phyloP scores from a whole-genome alignment of 805 yeast genomes.

The Sugiyamaella marilandica region DNA sequence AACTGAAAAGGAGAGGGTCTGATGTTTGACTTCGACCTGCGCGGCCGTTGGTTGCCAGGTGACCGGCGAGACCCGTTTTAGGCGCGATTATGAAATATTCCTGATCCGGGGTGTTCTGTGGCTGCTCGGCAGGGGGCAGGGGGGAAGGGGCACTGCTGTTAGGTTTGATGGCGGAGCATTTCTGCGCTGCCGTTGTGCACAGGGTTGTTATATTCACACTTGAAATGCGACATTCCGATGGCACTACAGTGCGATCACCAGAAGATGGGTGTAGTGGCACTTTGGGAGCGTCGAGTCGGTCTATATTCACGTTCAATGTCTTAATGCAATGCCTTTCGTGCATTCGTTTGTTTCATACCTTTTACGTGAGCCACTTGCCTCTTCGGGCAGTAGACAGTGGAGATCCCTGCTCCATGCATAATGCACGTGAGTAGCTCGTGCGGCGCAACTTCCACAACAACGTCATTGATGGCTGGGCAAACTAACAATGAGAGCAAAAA shows the following conservation, averaged over 20 bases:
- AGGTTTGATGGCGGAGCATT: too few relatives aligned
- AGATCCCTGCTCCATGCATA: neutral
- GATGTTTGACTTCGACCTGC: neutral
- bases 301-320: too few relatives aligned
- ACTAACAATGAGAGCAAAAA: too few relatives aligned
- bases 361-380: neutral
- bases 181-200: too few relatives aligned
- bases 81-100: conserved; percentile 2
- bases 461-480: too few relatives aligned
- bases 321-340: neutral
- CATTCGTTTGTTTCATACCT: neutral
- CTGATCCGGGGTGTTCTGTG: neutral
- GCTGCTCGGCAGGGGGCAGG: too few relatives aligned
- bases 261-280: too few relatives aligned
- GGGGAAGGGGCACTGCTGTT: too few relatives aligned
- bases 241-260: too few relatives aligned
- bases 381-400: neutral
- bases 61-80: neutral
- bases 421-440: neutral
- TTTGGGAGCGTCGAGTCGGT: too few relatives aligned
- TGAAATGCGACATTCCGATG: too few relatives aligned
- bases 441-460: neutral
- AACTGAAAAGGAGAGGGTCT: neutral
- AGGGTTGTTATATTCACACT: too few relatives aligned
- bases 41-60: conserved; percentile 1